These are phyloP conservation scores for Pyrus hybrid DNA, from an alignment of 331 rosid species.

Conservation along the genomic window DNA sequence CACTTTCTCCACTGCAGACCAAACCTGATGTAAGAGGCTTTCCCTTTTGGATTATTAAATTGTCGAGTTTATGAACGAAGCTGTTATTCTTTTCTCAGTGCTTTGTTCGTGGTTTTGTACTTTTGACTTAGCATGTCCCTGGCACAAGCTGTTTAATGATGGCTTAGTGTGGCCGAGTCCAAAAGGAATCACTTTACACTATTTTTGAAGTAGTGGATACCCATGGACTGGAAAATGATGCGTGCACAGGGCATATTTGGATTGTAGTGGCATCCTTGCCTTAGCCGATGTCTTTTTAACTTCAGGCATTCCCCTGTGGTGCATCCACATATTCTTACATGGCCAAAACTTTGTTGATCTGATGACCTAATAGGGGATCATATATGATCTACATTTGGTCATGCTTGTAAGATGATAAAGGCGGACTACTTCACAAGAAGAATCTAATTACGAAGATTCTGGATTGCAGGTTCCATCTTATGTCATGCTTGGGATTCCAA, in stretches of 20 bases:
- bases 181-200: neutral
- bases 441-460: slow-evolving; percentile 9
- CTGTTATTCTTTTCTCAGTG: slow-evolving; percentile 1
- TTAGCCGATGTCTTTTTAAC: neutral
- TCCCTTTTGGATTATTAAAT: slow-evolving; percentile 7
- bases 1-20: slow-evolving; percentile 79
- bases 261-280: neutral
- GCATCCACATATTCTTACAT: neutral
- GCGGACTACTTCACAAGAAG: neutral
- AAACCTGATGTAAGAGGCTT: slow-evolving; percentile 65
- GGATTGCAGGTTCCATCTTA: slow-evolving; percentile 69
- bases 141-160: neutral
- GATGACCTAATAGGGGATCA: neutral
- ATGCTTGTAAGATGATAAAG: slow-evolving; percentile 12
- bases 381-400: neutral
- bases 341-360: neutral
- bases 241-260: neutral
- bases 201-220: neutral
- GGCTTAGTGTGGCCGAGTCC: neutral
- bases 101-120: neutral
- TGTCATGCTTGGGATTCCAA: slow-evolving; percentile 82
- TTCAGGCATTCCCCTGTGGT: neutral
- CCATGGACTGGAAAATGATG: neutral
- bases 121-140: neutral
- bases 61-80: neutral